phyloP scores from a whole-genome alignment of 2,329 filamentous ascomycete genomes.

The Aspergillus tamarii region DNA sequence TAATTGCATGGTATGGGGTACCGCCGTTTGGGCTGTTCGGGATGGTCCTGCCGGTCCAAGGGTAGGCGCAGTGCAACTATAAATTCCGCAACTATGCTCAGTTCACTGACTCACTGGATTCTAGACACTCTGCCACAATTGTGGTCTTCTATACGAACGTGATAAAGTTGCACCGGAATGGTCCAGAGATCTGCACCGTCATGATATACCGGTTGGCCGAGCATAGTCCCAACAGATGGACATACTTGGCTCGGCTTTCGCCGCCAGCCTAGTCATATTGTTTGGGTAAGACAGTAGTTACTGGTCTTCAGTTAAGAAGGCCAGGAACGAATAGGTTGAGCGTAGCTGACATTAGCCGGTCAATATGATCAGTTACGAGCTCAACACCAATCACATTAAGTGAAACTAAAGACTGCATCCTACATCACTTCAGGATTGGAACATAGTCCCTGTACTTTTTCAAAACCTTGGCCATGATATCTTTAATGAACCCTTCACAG shows the following conservation, averaged over 20 bases:
- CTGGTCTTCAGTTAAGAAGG: background rate
- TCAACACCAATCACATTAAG: slow-evolving; percentile 4
- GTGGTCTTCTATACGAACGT: slow-evolving; percentile 84
- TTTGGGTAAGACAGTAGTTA: background rate
- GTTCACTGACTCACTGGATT: slow-evolving; percentile 21
- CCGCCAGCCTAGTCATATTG: background rate
- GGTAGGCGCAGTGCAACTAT: slow-evolving; percentile 57
- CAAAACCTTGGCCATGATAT: slow-evolving; percentile 26
- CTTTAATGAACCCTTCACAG: slow-evolving; percentile 28
- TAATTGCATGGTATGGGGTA: slow-evolving; percentile 86
- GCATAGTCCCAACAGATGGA: background rate
- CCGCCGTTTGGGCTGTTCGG: slow-evolving; percentile 90
- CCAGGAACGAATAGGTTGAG: background rate
- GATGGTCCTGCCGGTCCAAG: slow-evolving; percentile 85
- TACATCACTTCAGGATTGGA: slow-evolving; percentile 13
- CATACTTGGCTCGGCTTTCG: background rate
- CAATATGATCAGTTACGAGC: background rate
- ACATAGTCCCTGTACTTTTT: slow-evolving; percentile 24
- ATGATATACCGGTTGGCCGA: slow-evolving; percentile 44
- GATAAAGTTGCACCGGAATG: slow-evolving; percentile 81
- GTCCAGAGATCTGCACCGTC: slow-evolving; percentile 69
- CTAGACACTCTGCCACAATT: slow-evolving; percentile 89
- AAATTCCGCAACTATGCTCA: background rate
- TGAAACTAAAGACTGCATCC: slow-evolving; percentile 1
- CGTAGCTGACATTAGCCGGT: background rate